A percentile compares a stretch with the other conserved stretches of the same genome.
phyloP scores from a whole-genome alignment of 495 filamentous ascomycete genomes.

The Hypomontagnella submonticulosa region DNA sequence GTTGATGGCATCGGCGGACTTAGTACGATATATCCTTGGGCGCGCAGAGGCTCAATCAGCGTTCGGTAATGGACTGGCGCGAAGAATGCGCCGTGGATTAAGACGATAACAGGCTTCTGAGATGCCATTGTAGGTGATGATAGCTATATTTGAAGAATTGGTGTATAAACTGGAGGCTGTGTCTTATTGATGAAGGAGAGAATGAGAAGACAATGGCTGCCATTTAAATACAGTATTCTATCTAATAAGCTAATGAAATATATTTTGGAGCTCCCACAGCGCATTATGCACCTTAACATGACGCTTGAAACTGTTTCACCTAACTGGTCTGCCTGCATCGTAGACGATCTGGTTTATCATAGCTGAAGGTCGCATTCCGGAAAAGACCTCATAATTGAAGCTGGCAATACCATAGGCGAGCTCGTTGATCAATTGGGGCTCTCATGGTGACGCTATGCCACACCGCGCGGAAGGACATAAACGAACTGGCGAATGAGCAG shows the following conservation, averaged over 20 bases:
- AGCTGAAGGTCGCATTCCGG: constrained; percentile 9
- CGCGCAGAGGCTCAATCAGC: constrained; percentile 50
- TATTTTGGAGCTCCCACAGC: background rate
- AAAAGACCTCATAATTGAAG: constrained; percentile 26
- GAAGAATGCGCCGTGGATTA: constrained; percentile 62
- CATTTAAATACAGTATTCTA: too few relatives aligned
- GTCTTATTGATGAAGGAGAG: background rate
- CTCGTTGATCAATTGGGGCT: background rate
- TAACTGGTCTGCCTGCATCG: background rate
- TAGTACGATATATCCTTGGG: constrained; percentile 51
- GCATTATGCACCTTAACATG: background rate
- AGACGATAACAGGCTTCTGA: constrained; percentile 52
- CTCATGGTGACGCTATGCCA: constrained; percentile 6
- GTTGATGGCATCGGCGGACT: constrained; percentile 34
- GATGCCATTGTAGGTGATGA: constrained; percentile 32
- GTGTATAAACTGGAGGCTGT: background rate
- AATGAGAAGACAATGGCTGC: background rate
- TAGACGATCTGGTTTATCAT: constrained; percentile 17
- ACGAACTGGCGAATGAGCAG: constrained; percentile 8
- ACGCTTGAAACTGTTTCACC: background rate
- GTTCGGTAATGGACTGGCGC: constrained; percentile 53
- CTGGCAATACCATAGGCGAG: constrained; percentile 6
- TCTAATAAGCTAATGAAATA: too few relatives aligned
- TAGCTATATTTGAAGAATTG: background rate
- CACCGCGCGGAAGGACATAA: background rate